Base-by-base conservation (phyloP, 768 basidiomycete genomes). In the Tricholoma furcatifolium region DNA sequence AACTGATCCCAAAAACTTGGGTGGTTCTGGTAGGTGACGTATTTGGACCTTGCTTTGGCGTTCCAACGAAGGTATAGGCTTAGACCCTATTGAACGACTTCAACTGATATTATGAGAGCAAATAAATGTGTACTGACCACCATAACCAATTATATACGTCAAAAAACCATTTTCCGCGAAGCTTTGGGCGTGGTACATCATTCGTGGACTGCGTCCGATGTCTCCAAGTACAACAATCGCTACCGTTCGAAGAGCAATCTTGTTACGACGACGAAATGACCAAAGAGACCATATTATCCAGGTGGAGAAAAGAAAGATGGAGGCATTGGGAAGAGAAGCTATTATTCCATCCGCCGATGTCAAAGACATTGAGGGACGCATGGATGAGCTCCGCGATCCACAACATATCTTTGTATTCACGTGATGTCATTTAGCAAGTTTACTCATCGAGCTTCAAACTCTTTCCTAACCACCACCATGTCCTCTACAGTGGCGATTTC, bases 111-210 rank as follows among this genome's bases (percentile, higher is more conserved):
- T 24, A 5, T 18, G 21, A 30, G 18, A 14, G 2, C 20, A 20
- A 27, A 20, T 1, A 12, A 12, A 34, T 39, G 44, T 21, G 8
- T 36, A 24, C 32, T 12, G 58, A 93, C 96, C 93, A 70, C 75
- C 72, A 66, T 97, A 97, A 14, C 93, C 96, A 50, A 98, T 81
- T 15, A 99, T 64, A 60, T 83, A 82, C 2, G 92, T 93, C 53
- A 80, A 71, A 67, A 91, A 97, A 5, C 78, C 83, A 48, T 84
- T 79, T 51, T 85, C 81, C 35, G 91, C 88, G 65, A 99, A 91
- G 64, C 91, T 94, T 66, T 96, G 84, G 0, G 96, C 88, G 62
- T 99, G 97, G 67, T 98, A 98, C 92, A 98, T 96, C 92, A 98
- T 98, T 49, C 97, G 79, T 10, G 97, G 97, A 65, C 91, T 93